These are phyloP conservation scores for Umbelopsis sp. DNA, from an alignment of 192 early-diverging fungal species.

Conservation along the genomic window DNA sequence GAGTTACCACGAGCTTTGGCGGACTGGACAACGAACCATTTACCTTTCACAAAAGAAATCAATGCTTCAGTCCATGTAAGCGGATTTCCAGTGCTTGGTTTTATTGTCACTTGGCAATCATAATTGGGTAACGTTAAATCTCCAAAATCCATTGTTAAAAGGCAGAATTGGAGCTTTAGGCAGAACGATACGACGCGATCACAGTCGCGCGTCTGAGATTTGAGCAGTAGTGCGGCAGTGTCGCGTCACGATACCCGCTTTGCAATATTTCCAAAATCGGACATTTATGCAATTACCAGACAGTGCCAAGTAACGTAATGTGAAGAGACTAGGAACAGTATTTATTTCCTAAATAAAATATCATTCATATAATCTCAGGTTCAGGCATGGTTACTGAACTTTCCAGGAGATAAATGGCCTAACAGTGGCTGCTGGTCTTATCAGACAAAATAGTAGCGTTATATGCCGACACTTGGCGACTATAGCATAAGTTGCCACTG, in stretches of 20 bases:
- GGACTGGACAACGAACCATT: too few species aligned
- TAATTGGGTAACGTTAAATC: neutral
- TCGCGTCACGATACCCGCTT: too few species aligned
- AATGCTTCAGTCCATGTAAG: neutral
- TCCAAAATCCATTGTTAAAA: neutral
- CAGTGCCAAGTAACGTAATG: too few species aligned
- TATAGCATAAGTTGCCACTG: slow-evolving; percentile 6
- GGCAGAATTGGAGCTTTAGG: neutral
- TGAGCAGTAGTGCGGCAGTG: too few species aligned
- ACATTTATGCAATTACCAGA: too few species aligned
- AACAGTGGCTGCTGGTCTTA: slow-evolving; percentile 1
- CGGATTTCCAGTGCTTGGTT: neutral
- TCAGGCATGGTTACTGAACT: too few species aligned
- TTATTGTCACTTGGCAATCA: slow-evolving; percentile 2
- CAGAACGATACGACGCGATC: neutral
- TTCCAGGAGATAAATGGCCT: neutral
- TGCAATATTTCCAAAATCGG: too few species aligned
- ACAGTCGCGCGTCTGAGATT: slow-evolving; percentile 5
- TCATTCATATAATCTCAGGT: too few species aligned
- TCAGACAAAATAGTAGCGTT: slow-evolving; percentile 14
- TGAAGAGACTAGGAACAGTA: too few species aligned
- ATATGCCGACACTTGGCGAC: neutral
- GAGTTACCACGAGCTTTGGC: too few species aligned
- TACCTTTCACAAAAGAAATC: neutral
- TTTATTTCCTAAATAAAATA: too few species aligned